A percentile compares a stretch with the other conserved stretches of the same genome.
Evolutionary conservation across 371 early-diverging fungal genomes (phyloP).

Genomic region (Circinella minor): DNA sequence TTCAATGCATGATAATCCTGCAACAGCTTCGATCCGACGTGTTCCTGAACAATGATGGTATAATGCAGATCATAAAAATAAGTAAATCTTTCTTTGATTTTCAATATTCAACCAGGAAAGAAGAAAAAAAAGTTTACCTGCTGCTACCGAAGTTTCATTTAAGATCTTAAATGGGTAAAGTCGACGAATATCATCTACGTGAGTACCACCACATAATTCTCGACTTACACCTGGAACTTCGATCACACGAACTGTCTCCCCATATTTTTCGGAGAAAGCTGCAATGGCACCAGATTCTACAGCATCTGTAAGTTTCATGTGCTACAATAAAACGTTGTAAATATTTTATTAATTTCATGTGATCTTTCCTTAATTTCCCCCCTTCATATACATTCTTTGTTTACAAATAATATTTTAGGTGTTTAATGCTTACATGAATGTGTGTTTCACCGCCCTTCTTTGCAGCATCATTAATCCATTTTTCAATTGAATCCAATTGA

Average conservation of each 20-base stretch:
- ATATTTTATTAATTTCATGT: neutral
- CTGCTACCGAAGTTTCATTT: conserved; percentile 72
- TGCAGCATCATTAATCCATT: conserved; percentile 65
- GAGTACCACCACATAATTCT: conserved; percentile 83
- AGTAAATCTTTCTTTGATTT: too few species aligned
- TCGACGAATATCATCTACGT: conserved; percentile 61
- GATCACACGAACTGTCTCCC: conserved; percentile 66
- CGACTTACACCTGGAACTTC: conserved; percentile 64
- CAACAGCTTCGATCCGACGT: conserved; percentile 80
- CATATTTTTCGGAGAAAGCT: conserved; percentile 73
- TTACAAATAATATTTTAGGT: neutral
- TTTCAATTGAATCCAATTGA: conserved; percentile 60
- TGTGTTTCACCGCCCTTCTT: conserved; percentile 45
- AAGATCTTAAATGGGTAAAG: conserved; percentile 77
- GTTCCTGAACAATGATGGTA: conserved; percentile 47
- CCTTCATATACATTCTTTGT: too few species aligned
- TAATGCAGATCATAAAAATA: too few species aligned
- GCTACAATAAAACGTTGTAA: conserved; percentile 19
- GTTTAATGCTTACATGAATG: conserved; percentile 33
- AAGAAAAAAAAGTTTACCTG: conserved; percentile 38
- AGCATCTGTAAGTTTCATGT: conserved; percentile 66
- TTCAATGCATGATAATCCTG: conserved; percentile 60
- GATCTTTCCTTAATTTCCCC: too few species aligned
- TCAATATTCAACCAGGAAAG: too few species aligned
- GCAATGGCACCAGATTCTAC: conserved; percentile 68